Evolutionary conservation across 2,329 filamentous ascomycete species (phyloP), one percentile per base, ranked within the genome.

Genomic region (Aspergillus sp.): DNA sequence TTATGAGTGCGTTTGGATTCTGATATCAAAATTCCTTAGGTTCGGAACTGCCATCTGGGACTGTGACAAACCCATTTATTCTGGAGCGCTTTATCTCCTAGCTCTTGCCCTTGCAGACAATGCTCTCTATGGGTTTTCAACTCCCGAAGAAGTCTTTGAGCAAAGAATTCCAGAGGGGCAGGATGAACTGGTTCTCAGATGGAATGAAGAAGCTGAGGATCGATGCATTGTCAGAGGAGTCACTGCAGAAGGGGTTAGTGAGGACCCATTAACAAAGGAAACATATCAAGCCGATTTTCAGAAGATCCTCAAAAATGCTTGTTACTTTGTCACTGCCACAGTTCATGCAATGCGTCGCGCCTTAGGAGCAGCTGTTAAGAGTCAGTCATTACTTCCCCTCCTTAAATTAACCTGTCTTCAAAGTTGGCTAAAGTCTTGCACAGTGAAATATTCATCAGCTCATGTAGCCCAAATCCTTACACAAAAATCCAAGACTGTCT

Each of bases 151-250:
- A 35, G 30, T 48, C 38, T 51, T 51, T 13, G 44, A 47, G 39
- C 45, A 47, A 46, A 53, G 47, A 48, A 51, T 44, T 42, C 52
- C 33, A 19, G 41, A 37, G 22, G 48, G 27, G 33, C 12, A 43
- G 39, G 43, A 41, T 23, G 47, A 46, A 44, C 33, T 51, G 17
- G 33, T 44, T 32, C 41, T 51, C 3, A 22, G 20, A 43, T 51
- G 27, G 49, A 51, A 49, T 39, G 25, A 49, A 1, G 35, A 51
- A 23, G 44, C 46, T n/a, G 37, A n/a, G 12, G 41, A 51, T 33
- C 7, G 35, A 42, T 49, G 27, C 23, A 49, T 51, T 47, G 25
- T 51, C 5, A 46, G 44, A 39, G 4, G 13, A 15, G 41, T 39
- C 41, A 46, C 44, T 10, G 49, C 37, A 12, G 41, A 2, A 41